Percentiles rank a stretch among this genome's conserved stretches.
Conservation (phyloP, 2,329 filamentous ascomycete species). For the Colletotrichum navitas region DNA sequence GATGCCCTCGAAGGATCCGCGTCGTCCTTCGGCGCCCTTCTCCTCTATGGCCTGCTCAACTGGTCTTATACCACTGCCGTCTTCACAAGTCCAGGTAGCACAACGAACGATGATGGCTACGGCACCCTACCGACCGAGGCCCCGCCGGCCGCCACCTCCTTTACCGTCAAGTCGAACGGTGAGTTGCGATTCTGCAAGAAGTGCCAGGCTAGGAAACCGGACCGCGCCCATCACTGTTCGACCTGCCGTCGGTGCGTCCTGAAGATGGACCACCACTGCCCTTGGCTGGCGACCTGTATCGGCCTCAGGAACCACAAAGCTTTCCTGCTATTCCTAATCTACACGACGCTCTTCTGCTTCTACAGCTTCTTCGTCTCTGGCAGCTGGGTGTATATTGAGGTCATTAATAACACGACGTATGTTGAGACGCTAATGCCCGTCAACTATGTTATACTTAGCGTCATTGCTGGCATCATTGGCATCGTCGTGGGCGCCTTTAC, state of each 20-base stretch:
- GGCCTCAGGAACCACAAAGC: conserved; percentile 96
- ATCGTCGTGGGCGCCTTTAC: conserved; percentile 92
- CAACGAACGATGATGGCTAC: conserved; percentile 76
- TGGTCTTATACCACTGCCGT: conserved; percentile 93
- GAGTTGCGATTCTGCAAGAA: conserved; percentile 95
- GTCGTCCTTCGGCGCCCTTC: conserved; percentile 73
- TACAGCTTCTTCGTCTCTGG: conserved; percentile 82
- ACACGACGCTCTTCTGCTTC: conserved; percentile 88
- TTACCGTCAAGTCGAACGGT: conserved; percentile 94
- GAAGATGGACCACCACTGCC: conserved; percentile 99
- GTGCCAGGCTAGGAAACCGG: conserved; percentile 93
- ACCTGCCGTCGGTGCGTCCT: conserved; percentile 94
- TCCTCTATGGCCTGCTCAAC: conserved; percentile 84
- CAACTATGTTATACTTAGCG: conserved; percentile 89
- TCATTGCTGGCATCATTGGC: conserved; percentile 91
- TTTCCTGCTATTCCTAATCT: conserved; percentile 91
- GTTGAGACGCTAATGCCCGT: conserved; percentile 85
- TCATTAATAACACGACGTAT: conserved; percentile 77
- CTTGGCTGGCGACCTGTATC: conserved; percentile 96
- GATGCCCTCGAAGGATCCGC: conserved; percentile 58
- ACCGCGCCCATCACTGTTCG: conserved; percentile 96
- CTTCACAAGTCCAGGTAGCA: conserved; percentile 88
- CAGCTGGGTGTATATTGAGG: conserved; percentile 87
- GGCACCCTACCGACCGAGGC: conserved; percentile 83
- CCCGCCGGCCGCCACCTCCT: conserved; percentile 72